Evolutionary conservation across 176 grass and related monocot species (phyloP).

Genomic region (Bromus sterilis): DNA sequence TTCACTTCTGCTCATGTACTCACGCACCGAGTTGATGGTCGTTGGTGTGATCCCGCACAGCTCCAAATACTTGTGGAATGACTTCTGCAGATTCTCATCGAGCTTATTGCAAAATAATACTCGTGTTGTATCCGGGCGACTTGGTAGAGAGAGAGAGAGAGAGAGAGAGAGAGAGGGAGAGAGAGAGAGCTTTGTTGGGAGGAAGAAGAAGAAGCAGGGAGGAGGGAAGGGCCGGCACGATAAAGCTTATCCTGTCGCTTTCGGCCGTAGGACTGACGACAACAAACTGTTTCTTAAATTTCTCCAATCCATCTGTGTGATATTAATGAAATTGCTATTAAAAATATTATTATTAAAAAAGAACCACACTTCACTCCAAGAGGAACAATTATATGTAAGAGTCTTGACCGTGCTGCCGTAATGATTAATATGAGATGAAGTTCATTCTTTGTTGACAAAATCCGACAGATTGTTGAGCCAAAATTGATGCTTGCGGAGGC

Average conservation of each 20-base stretch:
- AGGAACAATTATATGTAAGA: not conserved
- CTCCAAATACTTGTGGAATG: constrained; percentile 81
- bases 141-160: too few relatives aligned
- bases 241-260: too few relatives aligned
- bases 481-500: constrained; percentile 55
- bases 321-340: too few relatives aligned
- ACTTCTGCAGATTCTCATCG: constrained; percentile 79
- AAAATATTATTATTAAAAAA: too few relatives aligned
- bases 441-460: constrained; percentile 27
- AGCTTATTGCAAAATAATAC: constrained; percentile 76
- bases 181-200: too few relatives aligned
- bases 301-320: too few relatives aligned
- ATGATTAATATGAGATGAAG: not conserved
- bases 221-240: too few relatives aligned
- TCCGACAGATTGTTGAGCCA: constrained; percentile 76
- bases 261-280: too few relatives aligned
- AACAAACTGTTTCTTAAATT: too few relatives aligned
- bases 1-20: constrained; percentile 84
- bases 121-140: too few relatives aligned
- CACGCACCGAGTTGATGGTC: constrained; percentile 73
- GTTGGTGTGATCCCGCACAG: constrained; percentile 57
- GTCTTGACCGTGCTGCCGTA: not conserved
- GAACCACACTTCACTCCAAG: not conserved
- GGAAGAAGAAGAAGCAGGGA: too few relatives aligned
- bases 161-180: too few relatives aligned